These are phyloP conservation scores for Aspergillus cejpii DNA, from an alignment of 2,329 filamentous ascomycete species.

Conservation along the genomic window DNA sequence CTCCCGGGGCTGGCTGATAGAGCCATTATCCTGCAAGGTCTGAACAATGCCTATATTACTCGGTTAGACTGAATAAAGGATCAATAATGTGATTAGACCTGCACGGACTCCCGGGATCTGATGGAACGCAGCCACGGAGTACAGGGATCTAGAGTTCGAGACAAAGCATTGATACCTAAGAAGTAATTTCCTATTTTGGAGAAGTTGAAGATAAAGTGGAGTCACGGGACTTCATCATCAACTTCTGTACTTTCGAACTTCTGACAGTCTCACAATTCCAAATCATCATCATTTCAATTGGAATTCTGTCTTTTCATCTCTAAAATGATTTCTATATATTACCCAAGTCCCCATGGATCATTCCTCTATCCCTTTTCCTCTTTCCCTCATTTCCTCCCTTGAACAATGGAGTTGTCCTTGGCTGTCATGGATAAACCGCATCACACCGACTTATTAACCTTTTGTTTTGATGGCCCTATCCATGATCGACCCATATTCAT, in stretches of 20 bases:
- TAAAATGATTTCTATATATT: no score
- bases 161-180: no score
- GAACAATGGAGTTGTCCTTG: conserved; percentile 20
- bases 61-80: no score
- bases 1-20: not conserved
- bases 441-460: conserved; percentile 40
- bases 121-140: not conserved
- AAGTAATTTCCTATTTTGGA: not conserved
- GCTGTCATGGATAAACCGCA: no score
- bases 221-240: no score
- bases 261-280: conserved; percentile 23
- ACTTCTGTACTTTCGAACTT: no score
- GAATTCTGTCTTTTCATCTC: conserved; percentile 7
- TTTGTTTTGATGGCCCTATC: conserved; percentile 34
- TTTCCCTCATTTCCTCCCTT: conserved; percentile 3
- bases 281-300: conserved; percentile 15
- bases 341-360: not conserved
- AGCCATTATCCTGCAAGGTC: no score
- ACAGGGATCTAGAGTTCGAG: not conserved
- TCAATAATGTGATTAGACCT: not conserved
- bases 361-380: conserved; percentile 1
- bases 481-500: conserved; percentile 39
- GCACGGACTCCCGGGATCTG: not conserved
- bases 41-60: no score
- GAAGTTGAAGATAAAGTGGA: no score